phyloP scores from a whole-genome alignment of 208 protist genomes.

The Lotmaria passim region DNA sequence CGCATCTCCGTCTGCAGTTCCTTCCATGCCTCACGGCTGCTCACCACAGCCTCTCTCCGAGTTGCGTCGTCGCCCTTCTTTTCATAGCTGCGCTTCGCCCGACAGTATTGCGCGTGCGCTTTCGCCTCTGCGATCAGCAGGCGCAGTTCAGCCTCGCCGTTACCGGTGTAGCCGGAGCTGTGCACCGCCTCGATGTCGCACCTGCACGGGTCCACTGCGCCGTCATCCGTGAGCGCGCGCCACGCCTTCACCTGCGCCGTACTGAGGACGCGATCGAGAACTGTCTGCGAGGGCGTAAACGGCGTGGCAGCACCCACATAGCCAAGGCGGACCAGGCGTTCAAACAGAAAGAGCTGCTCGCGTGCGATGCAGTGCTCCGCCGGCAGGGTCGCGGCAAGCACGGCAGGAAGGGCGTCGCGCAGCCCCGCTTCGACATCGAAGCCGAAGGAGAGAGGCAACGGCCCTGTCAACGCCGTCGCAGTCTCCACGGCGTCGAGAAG shows the following conservation, averaged over 20 bases:
- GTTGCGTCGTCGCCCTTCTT: slow-evolving; percentile 10
- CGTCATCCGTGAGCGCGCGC: slow-evolving; percentile 20
- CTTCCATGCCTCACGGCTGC: slow-evolving; percentile 20
- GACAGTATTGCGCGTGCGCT: slow-evolving; percentile 17
- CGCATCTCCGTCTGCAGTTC: slow-evolving; percentile 3
- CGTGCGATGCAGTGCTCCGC: slow-evolving; percentile 23
- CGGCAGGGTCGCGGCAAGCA: slow-evolving; percentile 34
- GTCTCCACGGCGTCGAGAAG: slow-evolving; percentile 61
- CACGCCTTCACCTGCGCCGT: slow-evolving; percentile 28
- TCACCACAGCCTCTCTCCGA: neutral
- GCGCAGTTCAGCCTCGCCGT: slow-evolving; percentile 25
- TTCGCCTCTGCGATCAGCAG: slow-evolving; percentile 20
- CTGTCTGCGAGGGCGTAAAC: slow-evolving; percentile 14
- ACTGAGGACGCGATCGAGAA: slow-evolving; percentile 36
- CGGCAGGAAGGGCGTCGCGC: slow-evolving; percentile 19
- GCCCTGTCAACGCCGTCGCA: neutral
- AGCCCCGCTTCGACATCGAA: slow-evolving; percentile 27
- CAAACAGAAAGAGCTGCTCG: slow-evolving; percentile 42
- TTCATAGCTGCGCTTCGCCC: slow-evolving; percentile 11
- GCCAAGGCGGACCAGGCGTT: slow-evolving; percentile 36
- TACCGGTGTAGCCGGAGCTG: neutral
- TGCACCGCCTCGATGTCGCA: slow-evolving; percentile 19
- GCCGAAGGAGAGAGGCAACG: slow-evolving; percentile 16
- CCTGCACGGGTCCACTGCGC: slow-evolving; percentile 11
- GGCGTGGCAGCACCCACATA: slow-evolving; percentile 17